Evolutionary conservation across 768 basidiomycete species (phyloP).

Genomic region (Amanita inopinata): DNA sequence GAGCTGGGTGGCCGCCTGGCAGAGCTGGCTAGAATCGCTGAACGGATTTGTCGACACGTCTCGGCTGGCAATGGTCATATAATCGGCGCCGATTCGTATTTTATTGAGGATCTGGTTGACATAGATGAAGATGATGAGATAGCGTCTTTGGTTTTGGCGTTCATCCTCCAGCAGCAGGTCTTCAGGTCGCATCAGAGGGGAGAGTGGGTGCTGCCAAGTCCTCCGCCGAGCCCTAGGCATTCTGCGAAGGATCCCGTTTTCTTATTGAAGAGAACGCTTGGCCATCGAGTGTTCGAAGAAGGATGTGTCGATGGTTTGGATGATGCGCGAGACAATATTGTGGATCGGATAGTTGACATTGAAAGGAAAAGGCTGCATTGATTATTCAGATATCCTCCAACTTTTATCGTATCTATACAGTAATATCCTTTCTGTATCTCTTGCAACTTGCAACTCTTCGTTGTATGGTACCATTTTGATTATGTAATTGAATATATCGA

Average conservation of each 20-base stretch:
- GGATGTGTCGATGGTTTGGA: conserved; percentile 32
- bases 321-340: conserved; percentile 67
- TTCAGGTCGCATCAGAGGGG: conserved; percentile 29
- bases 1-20: conserved; percentile 53
- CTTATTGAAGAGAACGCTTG: conserved; percentile 35
- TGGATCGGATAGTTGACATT: conserved; percentile 53
- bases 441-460: not conserved
- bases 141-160: conserved; percentile 39
- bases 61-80: conserved; percentile 18
- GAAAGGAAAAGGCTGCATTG: conserved; percentile 23
- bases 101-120: not conserved
- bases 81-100: conserved; percentile 16
- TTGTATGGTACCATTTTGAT: not conserved
- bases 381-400: not conserved
- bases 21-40: conserved; percentile 44
- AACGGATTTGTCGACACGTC: conserved; percentile 42
- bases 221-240: conserved; percentile 42
- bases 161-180: conserved; percentile 51
- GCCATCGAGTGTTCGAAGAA: conserved; percentile 35
- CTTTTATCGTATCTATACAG: conserved; percentile 4
- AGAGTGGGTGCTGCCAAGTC: conserved; percentile 38
- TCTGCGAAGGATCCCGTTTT: conserved; percentile 20
- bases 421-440: not conserved
- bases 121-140: conserved; percentile 12
- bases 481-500: conserved; percentile 1